Base-by-base conservation (phyloP, 176 grass and related monocot genomes). In the Tillandsia leiboldiana region DNA sequence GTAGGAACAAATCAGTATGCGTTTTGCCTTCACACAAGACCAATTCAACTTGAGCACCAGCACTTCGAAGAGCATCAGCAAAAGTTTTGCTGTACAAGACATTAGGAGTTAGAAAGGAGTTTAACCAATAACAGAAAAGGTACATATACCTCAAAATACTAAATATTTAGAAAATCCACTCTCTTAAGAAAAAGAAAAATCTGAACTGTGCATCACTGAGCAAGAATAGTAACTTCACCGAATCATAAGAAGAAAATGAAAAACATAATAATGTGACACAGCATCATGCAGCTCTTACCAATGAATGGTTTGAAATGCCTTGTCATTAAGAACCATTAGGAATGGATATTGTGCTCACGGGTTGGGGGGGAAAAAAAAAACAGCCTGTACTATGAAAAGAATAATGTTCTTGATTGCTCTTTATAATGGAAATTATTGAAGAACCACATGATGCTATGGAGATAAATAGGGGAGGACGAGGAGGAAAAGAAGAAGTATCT, bases 1-100 rank as follows among this genome's bases (percentile, higher is more conserved):
- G 89, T 49, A 93, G 1, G 86, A 99, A 99, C 75, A 99, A 75
- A 82, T 99, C 87, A 58, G 94, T 99, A 74, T 99, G 94, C 67
- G 89, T 99, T 83, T 99, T 99, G 51, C 94, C 87, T 79, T 90
- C 77, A 20, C 88, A 99, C 66, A 99, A 83, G 10, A 93, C 33
- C 73, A 99, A 64, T 72, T 62, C 87, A 74, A 81, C 80, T 81
- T 90, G 77, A 77, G 82, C 89, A 61, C 94, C 94, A 75, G 15
- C 82, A 62, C 75, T 82, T 63, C 66, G 78, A 59, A 99, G 89
- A 53, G 78, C 74, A 0, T 83, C 63, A 66, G 72, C 74, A 78
- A 93, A 99, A 73, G 78, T 83, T 87, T 86, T 51, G 78, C 94
- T 99, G 84, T 71, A 61, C 26, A 64, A 33, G 53, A 72, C 22